Evolutionary conservation across 306 rosid species (phyloP).

Genomic region (Geum urbanum): DNA sequence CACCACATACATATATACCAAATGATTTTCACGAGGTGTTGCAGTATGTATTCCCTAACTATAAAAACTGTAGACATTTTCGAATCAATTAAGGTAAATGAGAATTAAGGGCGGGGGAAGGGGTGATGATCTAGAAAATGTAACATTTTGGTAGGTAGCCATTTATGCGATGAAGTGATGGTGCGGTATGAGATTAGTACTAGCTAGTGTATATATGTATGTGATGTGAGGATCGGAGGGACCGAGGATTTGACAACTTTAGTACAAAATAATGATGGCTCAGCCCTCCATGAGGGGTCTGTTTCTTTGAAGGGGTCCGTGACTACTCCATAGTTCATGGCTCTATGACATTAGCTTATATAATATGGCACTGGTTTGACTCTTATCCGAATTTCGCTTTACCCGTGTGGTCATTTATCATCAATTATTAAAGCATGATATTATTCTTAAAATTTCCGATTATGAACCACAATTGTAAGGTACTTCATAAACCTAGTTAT

Average conservation of each 20-base stretch:
- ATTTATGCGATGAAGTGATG: conserved; percentile 38
- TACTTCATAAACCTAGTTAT: conserved; percentile 6
- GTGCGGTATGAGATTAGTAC: conserved; percentile 16
- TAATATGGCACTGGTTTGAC: conserved; percentile 33
- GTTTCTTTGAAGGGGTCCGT: conserved; percentile 36
- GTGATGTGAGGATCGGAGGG: conserved; percentile 32
- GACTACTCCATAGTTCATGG: conserved; percentile 8
- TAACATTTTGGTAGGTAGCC: conserved; percentile 29
- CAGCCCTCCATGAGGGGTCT: conserved; percentile 29
- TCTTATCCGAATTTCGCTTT: conserved; percentile 47
- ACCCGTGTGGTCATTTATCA: conserved; percentile 50
- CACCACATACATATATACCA: not conserved
- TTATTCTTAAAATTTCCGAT: conserved; percentile 41
- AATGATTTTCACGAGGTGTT: not conserved
- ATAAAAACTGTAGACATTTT: too few relatives aligned
- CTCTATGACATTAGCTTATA: not conserved
- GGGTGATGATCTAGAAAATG: not conserved
- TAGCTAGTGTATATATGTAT: conserved; percentile 18
- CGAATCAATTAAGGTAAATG: not conserved
- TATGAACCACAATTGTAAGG: conserved; percentile 18
- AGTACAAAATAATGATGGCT: conserved; percentile 29
- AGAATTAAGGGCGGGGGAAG: not conserved
- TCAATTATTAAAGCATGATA: conserved; percentile 59
- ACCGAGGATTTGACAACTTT: conserved; percentile 12
- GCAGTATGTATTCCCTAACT: not conserved